Conservation (phyloP, 2,329 filamentous ascomycete genomes). For the Alternaria ventricosa region DNA sequence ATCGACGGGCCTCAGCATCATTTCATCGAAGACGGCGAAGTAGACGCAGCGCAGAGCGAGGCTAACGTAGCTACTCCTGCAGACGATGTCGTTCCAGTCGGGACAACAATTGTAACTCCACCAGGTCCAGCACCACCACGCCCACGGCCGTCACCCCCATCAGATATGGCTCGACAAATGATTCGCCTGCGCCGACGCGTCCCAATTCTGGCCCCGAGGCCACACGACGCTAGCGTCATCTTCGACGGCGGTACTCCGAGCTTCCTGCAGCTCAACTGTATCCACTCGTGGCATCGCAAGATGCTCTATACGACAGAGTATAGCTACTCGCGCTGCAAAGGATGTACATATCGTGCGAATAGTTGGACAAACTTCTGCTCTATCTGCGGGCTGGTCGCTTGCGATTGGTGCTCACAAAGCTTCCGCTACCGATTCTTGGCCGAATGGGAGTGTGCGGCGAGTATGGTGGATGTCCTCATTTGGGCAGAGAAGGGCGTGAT, state of each 20-base stretch:
- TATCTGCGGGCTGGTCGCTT: neutral
- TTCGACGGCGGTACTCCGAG: neutral
- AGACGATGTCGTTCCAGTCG: neutral
- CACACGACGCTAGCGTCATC: neutral
- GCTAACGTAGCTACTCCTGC: neutral
- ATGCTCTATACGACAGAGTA: neutral
- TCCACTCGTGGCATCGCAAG: neutral
- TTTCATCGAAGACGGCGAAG: neutral
- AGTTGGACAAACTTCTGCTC: neutral
- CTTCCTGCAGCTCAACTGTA: neutral
- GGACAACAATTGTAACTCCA: no score
- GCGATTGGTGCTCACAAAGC: neutral
- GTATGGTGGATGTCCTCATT: neutral
- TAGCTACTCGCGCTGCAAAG: neutral
- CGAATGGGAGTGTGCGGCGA: neutral
- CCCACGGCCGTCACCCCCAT: neutral
- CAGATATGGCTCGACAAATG: neutral
- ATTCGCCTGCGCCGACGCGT: neutral
- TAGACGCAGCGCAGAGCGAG: neutral
- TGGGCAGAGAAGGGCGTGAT: neutral
- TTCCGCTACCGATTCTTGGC: neutral
- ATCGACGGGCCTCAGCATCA: neutral
- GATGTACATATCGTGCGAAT: neutral
- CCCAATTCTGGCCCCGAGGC: neutral
- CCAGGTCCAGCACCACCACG: neutral